phyloP scores from a whole-genome alignment of 805 yeast species.

The Kuraishia ogatae region DNA sequence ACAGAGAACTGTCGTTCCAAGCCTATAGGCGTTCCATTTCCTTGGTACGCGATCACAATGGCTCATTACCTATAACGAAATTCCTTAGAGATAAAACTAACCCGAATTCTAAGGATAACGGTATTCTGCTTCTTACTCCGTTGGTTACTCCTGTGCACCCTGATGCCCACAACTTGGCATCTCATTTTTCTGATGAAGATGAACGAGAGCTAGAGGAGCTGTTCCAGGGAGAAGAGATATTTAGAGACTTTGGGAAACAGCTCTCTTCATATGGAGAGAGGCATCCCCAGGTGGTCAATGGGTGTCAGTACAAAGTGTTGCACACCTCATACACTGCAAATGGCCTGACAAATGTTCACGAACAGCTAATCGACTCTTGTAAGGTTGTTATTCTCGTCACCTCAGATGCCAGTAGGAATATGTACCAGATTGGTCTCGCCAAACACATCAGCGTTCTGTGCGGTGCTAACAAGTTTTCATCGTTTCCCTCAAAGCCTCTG shows the following conservation, averaged over 20 bases:
- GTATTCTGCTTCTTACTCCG: conserved; percentile 23
- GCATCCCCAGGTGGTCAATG: not conserved
- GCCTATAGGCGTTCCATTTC: conserved; percentile 47
- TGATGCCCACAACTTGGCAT: conserved; percentile 8
- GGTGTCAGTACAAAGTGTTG: conserved; percentile 32
- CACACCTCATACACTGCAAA: conserved; percentile 54
- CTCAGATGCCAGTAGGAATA: conserved; percentile 49
- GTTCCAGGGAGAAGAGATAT: conserved; percentile 39
- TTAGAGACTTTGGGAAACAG: conserved; percentile 40
- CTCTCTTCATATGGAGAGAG: conserved; percentile 26
- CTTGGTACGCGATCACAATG: conserved; percentile 42
- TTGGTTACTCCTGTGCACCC: conserved; percentile 24
- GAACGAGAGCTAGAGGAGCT: conserved; percentile 6
- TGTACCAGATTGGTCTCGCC: conserved; percentile 54
- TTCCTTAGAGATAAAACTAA: conserved; percentile 17
- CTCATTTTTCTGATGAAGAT: conserved; percentile 2
- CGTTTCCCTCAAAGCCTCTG: conserved; percentile 34
- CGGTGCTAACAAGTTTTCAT: conserved; percentile 31
- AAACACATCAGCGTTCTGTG: conserved; percentile 49
- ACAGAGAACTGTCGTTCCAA: conserved; percentile 30
- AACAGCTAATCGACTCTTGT: conserved; percentile 40
- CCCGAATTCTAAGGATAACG: conserved; percentile 14
- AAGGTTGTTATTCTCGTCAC: conserved; percentile 45
- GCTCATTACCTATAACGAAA: conserved; percentile 38
- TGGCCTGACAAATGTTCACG: conserved; percentile 47